These are phyloP conservation scores for Cyberlindnera maritima DNA, from an alignment of 805 yeast genomes.

Conservation along the genomic window DNA sequence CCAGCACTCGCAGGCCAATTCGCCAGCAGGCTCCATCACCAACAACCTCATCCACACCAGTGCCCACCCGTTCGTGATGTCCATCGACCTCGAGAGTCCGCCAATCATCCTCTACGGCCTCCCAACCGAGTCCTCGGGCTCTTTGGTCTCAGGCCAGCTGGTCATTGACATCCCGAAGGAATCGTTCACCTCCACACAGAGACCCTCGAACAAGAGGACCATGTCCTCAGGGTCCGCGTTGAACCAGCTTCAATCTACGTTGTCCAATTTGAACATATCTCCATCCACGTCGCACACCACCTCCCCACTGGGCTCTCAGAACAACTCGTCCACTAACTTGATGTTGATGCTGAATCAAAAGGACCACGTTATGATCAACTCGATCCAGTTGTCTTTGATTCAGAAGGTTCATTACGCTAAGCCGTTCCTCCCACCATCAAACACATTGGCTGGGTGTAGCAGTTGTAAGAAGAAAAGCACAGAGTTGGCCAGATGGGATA, in stretches of 20 bases:
- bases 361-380: slow-evolving; percentile 48
- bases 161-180: slow-evolving; percentile 48
- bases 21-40: not conserved
- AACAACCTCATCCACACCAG: slow-evolving; percentile 24
- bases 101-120: slow-evolving; percentile 85
- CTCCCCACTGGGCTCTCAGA: slow-evolving; percentile 22
- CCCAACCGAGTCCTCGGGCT: slow-evolving; percentile 78
- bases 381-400: slow-evolving; percentile 64
- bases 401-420: slow-evolving; percentile 66
- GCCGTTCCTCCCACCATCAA: slow-evolving; percentile 61
- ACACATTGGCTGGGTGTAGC: slow-evolving; percentile 48
- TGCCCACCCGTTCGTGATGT: slow-evolving; percentile 42
- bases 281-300: slow-evolving; percentile 24
- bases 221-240: slow-evolving; percentile 12
- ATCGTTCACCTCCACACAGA: slow-evolving; percentile 21
- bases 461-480: slow-evolving; percentile 54
- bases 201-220: slow-evolving; percentile 21
- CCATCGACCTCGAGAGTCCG: slow-evolving; percentile 80
- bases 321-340: slow-evolving; percentile 27
- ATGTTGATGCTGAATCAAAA: slow-evolving; percentile 28
- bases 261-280: slow-evolving; percentile 26
- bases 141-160: slow-evolving; percentile 78
- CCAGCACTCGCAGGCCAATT: slow-evolving; percentile 4
- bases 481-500: slow-evolving; percentile 86
- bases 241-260: slow-evolving; percentile 22